These are phyloP conservation scores for Danielia reshetovae DNA, from an alignment of 805 yeast genomes.

Conservation along the genomic window DNA sequence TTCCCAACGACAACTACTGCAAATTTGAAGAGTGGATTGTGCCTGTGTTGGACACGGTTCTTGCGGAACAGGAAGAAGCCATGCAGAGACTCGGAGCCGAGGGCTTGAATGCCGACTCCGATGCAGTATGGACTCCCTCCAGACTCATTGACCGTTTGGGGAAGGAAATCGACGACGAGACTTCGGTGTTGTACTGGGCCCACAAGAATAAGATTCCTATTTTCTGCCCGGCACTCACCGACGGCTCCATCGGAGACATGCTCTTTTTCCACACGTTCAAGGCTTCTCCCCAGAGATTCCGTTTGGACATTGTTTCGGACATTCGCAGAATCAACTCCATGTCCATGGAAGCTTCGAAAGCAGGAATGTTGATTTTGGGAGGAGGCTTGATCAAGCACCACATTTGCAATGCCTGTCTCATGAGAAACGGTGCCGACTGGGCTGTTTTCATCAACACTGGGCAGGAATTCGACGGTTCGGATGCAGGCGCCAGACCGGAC, in stretches of 20 bases:
- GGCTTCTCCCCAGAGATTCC: slow-evolving; percentile 82
- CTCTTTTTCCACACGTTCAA: slow-evolving; percentile 96
- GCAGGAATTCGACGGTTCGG: slow-evolving; percentile 98
- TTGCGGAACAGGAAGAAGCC: slow-evolving; percentile 81
- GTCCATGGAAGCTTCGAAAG: slow-evolving; percentile 91
- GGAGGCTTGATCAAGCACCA: slow-evolving; percentile 97
- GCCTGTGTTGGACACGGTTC: slow-evolving; percentile 82
- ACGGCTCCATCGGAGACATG: slow-evolving; percentile 99
- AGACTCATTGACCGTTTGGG: slow-evolving; percentile 89
- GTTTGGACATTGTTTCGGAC: slow-evolving; percentile 91
- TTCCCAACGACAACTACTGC: slow-evolving; percentile 97
- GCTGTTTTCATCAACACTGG: slow-evolving; percentile 98
- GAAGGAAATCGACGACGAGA: slow-evolving; percentile 89
- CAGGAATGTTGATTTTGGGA: slow-evolving; percentile 95
- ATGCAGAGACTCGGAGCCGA: slow-evolving; percentile 48
- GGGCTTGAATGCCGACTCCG: slow-evolving; percentile 57
- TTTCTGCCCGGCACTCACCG: slow-evolving; percentile 96
- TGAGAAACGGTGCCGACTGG: slow-evolving; percentile 99
- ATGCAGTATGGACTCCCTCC: slow-evolving; percentile 91
- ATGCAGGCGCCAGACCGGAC: slow-evolving; percentile 99
- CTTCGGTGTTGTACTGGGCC: slow-evolving; percentile 95
- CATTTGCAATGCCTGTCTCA: slow-evolving; percentile 94
- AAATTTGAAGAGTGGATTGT: slow-evolving; percentile 98
- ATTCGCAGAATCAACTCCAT: slow-evolving; percentile 86
- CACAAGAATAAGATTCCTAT: slow-evolving; percentile 94